Percentiles rank a stretch among this genome's conserved stretches.
phyloP scores from a whole-genome alignment of 78 protist genomes.

The Pelomyxa schiedti region DNA sequence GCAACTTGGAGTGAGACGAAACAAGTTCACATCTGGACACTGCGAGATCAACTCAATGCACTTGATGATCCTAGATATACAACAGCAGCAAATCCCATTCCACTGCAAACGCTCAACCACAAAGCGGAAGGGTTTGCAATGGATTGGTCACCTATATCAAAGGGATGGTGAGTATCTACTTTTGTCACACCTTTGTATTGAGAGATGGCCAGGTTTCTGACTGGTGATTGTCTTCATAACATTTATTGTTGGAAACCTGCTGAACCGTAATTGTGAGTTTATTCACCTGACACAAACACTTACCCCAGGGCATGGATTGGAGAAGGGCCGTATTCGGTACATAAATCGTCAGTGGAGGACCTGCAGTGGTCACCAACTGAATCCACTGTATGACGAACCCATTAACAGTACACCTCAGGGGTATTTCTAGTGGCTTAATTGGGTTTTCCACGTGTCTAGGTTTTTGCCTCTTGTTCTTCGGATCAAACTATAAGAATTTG shows the following conservation, averaged over 20 bases:
- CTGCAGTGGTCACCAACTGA: conserved; percentile 59
- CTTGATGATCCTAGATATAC: conserved; percentile 20
- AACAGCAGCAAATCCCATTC: too few relatives aligned
- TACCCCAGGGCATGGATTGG: too few relatives aligned
- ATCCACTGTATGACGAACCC: neutral
- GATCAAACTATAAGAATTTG: conserved; percentile 29
- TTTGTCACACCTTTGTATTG: too few relatives aligned
- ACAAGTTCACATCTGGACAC: too few relatives aligned
- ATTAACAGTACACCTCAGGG: neutral
- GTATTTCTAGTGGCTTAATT: neutral
- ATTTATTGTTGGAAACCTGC: conserved; percentile 22
- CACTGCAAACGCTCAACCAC: too few relatives aligned
- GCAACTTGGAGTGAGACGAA: too few relatives aligned
- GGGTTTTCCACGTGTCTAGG: neutral
- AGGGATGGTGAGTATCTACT: conserved; percentile 7
- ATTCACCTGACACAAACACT: too few relatives aligned
- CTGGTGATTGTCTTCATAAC: conserved; percentile 50
- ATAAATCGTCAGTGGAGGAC: conserved; percentile 59
- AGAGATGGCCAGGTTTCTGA: conserved; percentile 10
- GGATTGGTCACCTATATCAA: conserved; percentile 38
- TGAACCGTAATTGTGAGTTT: conserved; percentile 20
- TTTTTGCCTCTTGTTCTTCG: conserved; percentile 21
- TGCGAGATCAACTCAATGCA: too few relatives aligned
- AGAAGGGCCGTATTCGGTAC: conserved; percentile 8
- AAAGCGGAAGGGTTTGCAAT: conserved; percentile 62